Base-by-base conservation (phyloP, 805 yeast species). In the Barnettozyma sp. region DNA sequence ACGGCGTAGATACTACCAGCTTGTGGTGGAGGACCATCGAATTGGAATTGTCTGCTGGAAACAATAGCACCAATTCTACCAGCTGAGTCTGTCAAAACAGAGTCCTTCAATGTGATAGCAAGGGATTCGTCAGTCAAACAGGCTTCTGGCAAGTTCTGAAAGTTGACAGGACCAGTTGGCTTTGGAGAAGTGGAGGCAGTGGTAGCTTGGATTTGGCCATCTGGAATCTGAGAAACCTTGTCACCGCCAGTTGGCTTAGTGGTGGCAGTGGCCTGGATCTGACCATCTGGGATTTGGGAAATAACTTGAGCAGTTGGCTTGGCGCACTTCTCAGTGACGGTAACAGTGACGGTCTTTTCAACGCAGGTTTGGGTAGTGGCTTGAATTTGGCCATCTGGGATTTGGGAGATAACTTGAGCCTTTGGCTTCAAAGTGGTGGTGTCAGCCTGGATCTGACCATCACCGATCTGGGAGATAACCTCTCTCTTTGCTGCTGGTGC, bases 21-120 rank as follows among this genome's bases (percentile, higher is more conserved):
- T 68, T 81, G 90, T 54, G 88, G 87, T 64, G 84, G 82, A 44
- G 86, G 85, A 56, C 88, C 88, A 59, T 81, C 90, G 54, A 81
- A 81, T 66, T 81, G 90, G 73, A 81, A 81, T 66, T 81, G 90
- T 67, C 82, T 70, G 77, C 80, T 81, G 36, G 87, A 78, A 49
- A 81, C 90, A 61, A 81, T 78, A 34, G 86, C 73, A 49, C 88
- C 88, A 46, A 81, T 62, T 71, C 90, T 76, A 31, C 82, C 82
- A 42, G 63, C 46, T 23, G 69, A 55, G 52, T 81, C 90, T 10
- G 63, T 69, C 51, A 82, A 65, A 33, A 73, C 52, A 46, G 76
- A 60, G 24, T 52, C 63, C 25, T 65, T 59, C 52, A 82, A 68
- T 24, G 68, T 63, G 70, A 80, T 65, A 29, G 76, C 63, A 52